Evolutionary conservation across 2,329 filamentous ascomycete species (phyloP), one percentile per base, ranked within the genome.

Genomic region (Ophiostoma sp.): DNA sequence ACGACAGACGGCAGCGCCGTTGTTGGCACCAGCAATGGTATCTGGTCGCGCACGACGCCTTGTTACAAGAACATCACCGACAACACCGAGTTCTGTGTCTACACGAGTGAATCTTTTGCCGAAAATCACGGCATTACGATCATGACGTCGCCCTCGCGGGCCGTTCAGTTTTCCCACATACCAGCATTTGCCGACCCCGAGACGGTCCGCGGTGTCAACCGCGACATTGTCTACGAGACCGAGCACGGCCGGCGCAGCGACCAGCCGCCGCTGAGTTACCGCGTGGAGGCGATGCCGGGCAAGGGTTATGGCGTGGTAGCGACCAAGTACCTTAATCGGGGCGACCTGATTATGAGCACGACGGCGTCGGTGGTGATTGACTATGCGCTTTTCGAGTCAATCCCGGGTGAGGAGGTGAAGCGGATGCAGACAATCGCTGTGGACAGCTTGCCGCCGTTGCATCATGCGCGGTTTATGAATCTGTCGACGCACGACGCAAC

Each of bases 301-400:
- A 84, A 83, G 74, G 82, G 80, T 52, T 79, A 80, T 74, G 83
- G 83, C 36, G 75, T 83, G 5, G 78, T 83, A 7, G 82, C 83
- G 12, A 79, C 75, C 4, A 71, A 76, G 42, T 78, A 76, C 74
- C 80, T 84, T 75, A 73, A 75, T 39, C 78, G 81, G 42, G 82
- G 82, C 50, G 82, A 83, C 69, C 76, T 78, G 61, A 81, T 84
- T 76, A 80, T 83, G 77, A 80, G 79, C 73, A 80, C 81, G 75
- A 83, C 82, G 61, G 78, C 80, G 11, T 81, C 81, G 8, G 69
- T 83, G 69, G 78, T 84, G 75, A 79, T 84, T 74, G 83, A 84
- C 78, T 83, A 83, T 74, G 78, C 77, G 57, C 78, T 79, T 39
- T 83, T 82, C 59, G 77, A 79, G 22, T 77, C 78, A 28, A 77